phyloP scores from a whole-genome alignment of 1,284 basidiomycete species.

The Athelia psychrophila region DNA sequence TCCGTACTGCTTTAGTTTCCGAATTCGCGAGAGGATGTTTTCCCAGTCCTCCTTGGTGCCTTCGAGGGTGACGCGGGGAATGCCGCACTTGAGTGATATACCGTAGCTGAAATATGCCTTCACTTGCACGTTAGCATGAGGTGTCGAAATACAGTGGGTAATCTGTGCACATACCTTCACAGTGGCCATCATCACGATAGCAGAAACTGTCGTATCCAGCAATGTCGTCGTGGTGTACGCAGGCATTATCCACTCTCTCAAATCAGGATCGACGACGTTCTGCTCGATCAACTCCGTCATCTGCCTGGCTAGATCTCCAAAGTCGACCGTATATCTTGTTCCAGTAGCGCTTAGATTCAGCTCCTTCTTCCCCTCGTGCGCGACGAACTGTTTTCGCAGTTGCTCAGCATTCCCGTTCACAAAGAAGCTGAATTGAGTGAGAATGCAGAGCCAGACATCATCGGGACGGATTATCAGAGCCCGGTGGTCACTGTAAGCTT shows the following conservation, averaged over 20 bases:
- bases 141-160: not conserved
- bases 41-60: conserved; percentile 33
- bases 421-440: conserved; percentile 41
- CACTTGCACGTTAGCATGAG: not conserved
- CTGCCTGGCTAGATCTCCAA: conserved; percentile 24
- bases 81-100: conserved; percentile 34
- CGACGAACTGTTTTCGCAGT: conserved; percentile 36
- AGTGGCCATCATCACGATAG: conserved; percentile 43
- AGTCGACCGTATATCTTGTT: conserved; percentile 30
- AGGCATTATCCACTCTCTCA: conserved; percentile 42
- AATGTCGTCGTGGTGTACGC: conserved; percentile 44
- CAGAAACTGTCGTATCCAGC: conserved; percentile 35
- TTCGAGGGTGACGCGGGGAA: conserved; percentile 45
- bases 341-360: conserved; percentile 24
- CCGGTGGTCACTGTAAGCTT: conserved; percentile 37
- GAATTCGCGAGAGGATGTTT: conserved; percentile 25
- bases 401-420: conserved; percentile 39
- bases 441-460: conserved; percentile 44
- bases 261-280: conserved; percentile 29
- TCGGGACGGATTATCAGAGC: conserved; percentile 36
- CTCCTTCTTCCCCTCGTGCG: conserved; percentile 33
- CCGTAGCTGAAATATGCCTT: conserved; percentile 36
- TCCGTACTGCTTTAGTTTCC: conserved; percentile 33
- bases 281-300: conserved; percentile 34
- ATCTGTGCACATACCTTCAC: conserved; percentile 13